These are phyloP conservation scores for Verticillium nubilum DNA, from an alignment of 2,329 filamentous ascomycete species.

Conservation along the genomic window DNA sequence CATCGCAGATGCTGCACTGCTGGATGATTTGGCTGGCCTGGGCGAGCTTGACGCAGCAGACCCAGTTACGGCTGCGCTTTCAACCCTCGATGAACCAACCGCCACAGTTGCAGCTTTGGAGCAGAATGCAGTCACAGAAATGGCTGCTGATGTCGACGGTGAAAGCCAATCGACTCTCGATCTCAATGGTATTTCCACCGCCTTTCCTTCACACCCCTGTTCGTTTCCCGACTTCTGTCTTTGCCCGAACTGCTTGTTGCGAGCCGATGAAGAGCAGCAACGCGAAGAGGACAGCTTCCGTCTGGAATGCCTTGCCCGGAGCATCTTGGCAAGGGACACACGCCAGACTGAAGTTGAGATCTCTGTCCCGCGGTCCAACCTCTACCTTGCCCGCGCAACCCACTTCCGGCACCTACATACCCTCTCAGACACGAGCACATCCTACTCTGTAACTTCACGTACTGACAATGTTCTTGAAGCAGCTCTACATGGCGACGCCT, in stretches of 20 bases:
- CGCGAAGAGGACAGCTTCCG: conserved; percentile 6
- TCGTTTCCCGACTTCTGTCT: conserved; percentile 8
- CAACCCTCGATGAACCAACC: background rate
- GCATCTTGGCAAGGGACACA: background rate
- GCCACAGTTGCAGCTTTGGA: background rate
- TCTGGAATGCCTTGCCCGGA: background rate
- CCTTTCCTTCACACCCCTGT: conserved; percentile 3
- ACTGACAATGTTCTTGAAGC: conserved; percentile 20
- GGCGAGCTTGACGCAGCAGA: background rate
- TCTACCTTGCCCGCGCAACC: background rate
- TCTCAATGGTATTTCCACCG: conserved; percentile 8
- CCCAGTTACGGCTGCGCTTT: background rate
- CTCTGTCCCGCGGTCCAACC: background rate
- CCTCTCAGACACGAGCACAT: conserved; percentile 4
- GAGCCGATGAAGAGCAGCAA: conserved; percentile 2
- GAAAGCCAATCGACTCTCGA: background rate
- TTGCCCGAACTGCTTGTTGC: conserved; percentile 4
- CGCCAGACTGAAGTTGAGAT: background rate
- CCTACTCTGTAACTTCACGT: conserved; percentile 14
- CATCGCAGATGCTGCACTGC: background rate
- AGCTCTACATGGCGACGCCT: conserved; percentile 13
- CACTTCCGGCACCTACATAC: conserved; percentile 5
- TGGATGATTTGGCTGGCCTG: background rate
- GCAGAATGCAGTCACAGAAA: background rate
- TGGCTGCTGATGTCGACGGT: background rate